Base-by-base conservation (phyloP, 306 rosid genomes). In the Purshia tridentata region DNA sequence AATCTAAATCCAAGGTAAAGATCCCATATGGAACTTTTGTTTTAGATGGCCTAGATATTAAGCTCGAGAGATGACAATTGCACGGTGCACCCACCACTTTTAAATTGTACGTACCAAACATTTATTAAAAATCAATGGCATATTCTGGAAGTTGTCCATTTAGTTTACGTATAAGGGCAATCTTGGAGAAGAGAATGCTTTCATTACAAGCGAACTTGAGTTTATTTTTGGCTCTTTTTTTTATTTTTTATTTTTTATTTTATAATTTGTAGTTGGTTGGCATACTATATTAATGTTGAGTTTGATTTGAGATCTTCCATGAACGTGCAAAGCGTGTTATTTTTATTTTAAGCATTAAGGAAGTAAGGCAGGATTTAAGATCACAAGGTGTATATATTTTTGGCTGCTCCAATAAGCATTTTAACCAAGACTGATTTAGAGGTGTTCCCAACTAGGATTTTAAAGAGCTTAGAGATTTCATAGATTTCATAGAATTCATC, bases 231-330 rank as follows among this genome's bases (percentile, higher is more conserved):
- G 42, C 66, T 11, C 45, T 9, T 54, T 56, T 44, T 13, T 60
- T 14, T n/a, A n/a, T n/a, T n/a, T n/a, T n/a, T n/a, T n/a, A n/a
- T n/a, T n/a, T n/a, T n/a, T n/a, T n/a, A n/a, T 48, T 18, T 22
- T 22, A 16, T 6, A 2, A 14, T 12, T 12, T 50, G 18, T 22
- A 9, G 55, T 56, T 44, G 23, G 75, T 54, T 44, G 51, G 73
- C 44, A 15, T 70, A 7, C 16, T 3, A 4, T 55, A n/a, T 40
- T 12, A 56, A 22, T 56, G n/a, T 23, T 8, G 64, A 39, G 40
- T 55, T 55, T 8, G 65, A 42, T 55, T 56, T 54, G 65, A 70
- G 22, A 55, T 70, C 29, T 67, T 67, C 67, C 60, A 48, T 23
- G 13, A 67, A 47, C 23, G 45, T 47, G 56, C 57, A 13, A 47